Percentiles rank a stretch among this genome's conserved stretches.
Evolutionary conservation across 176 grass and related monocot genomes (phyloP).

Genomic region (Avena sativa): DNA sequence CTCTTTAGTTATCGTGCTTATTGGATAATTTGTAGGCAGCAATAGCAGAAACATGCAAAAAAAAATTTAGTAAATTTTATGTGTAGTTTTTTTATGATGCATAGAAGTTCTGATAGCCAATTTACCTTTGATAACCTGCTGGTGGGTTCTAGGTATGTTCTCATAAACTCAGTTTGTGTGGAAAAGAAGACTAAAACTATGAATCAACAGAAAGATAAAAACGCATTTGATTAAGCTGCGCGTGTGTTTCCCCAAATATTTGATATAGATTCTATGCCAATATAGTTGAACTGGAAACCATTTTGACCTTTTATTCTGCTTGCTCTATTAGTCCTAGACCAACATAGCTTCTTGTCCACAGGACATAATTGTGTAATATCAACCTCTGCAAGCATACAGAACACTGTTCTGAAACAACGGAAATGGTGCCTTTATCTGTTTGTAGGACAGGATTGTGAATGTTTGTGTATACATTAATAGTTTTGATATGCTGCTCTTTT

Average conservation of each 20-base stretch:
- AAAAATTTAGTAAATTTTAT: background rate
- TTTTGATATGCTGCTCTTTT: conserved; percentile 5
- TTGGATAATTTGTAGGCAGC: background rate
- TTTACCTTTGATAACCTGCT: background rate
- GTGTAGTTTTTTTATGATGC: conserved; percentile 8
- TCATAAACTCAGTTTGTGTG: background rate
- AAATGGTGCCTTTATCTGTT: background rate
- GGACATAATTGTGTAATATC: background rate
- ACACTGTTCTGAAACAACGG: background rate
- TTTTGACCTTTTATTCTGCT: background rate
- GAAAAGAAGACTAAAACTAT: background rate
- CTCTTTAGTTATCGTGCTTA: background rate
- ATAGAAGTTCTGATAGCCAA: background rate
- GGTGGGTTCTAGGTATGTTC: background rate
- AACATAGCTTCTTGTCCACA: background rate
- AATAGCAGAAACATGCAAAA: conserved; percentile 28
- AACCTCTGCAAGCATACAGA: background rate
- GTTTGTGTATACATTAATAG: background rate
- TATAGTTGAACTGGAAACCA: background rate
- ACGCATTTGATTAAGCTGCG: conserved; percentile 7
- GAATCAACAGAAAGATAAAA: background rate
- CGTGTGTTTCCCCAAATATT: background rate
- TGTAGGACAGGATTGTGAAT: background rate
- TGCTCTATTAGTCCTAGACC: background rate
- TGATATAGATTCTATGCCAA: conserved; percentile 25